Evolutionary conservation across 805 yeast genomes (phyloP).

Genomic region (Schizosaccharomyces octosporus): DNA sequence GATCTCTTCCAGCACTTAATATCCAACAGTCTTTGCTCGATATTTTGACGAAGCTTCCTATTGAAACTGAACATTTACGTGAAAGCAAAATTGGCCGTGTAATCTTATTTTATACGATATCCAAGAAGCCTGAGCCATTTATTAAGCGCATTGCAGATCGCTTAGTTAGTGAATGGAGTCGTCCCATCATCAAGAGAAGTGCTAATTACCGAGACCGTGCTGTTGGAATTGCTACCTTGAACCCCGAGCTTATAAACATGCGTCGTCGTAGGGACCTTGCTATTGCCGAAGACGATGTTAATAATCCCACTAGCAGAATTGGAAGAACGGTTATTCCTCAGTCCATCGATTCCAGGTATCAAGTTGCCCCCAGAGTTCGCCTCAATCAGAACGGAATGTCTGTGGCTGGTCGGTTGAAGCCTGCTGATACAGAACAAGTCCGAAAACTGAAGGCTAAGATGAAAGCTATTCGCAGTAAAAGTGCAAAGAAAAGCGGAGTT

Average conservation of each 20-base stretch:
- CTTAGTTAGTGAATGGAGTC: constrained; percentile 73
- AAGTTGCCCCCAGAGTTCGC: neutral
- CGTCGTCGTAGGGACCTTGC: neutral
- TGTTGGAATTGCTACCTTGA: constrained; percentile 41
- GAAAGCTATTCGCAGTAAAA: neutral
- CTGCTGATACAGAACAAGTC: constrained; percentile 1
- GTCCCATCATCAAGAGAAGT: constrained; percentile 88
- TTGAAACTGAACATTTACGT: constrained; percentile 81
- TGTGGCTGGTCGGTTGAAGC: neutral
- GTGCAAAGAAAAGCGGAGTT: constrained; percentile 6
- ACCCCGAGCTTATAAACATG: neutral
- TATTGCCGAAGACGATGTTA: neutral
- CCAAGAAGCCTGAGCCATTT: constrained; percentile 65
- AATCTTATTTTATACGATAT: constrained; percentile 73
- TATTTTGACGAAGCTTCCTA: constrained; percentile 56
- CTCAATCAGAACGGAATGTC: neutral
- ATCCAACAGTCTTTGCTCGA: constrained; percentile 70
- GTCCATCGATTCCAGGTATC: neutral
- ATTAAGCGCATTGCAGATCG: constrained; percentile 75
- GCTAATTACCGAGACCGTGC: constrained; percentile 80
- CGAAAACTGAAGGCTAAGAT: neutral
- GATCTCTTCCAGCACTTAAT: constrained; percentile 89
- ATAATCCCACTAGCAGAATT: neutral
- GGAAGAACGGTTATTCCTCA: neutral
- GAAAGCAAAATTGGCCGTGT: constrained; percentile 90